Evolutionary conservation across 2,329 filamentous ascomycete genomes (phyloP).

Genomic region (Cercospora zeina): DNA sequence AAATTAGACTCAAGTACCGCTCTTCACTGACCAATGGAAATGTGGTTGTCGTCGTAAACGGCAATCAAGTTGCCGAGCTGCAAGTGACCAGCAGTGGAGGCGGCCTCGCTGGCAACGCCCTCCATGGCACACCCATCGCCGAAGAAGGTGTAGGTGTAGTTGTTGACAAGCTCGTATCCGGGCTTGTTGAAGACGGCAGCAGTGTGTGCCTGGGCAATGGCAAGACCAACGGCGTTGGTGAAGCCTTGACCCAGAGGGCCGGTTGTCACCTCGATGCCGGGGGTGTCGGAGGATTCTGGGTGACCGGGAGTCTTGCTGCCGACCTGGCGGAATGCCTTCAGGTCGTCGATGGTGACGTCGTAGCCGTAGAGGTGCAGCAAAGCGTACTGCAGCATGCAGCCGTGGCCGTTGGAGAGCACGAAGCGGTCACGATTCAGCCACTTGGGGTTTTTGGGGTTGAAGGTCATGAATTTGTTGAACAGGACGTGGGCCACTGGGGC

Average conservation of each 20-base stretch:
- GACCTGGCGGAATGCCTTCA: constrained; percentile 87
- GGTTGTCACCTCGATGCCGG: constrained; percentile 96
- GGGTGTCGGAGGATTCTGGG: constrained; percentile 94
- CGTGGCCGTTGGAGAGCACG: constrained; percentile 98
- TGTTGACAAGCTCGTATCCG: constrained; percentile 85
- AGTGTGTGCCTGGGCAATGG: constrained; percentile 92
- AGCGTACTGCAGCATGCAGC: constrained; percentile 99
- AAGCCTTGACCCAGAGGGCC: constrained; percentile 97
- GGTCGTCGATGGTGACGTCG: constrained; percentile 78
- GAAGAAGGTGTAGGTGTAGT: constrained; percentile 96
- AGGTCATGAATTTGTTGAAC: constrained; percentile 98
- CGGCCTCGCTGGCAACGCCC: constrained; percentile 91
- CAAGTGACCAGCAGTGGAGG: constrained; percentile 88
- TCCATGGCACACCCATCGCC: constrained; percentile 99
- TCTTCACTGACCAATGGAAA: constrained; percentile 65
- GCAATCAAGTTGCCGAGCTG: constrained; percentile 96
- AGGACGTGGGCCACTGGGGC: constrained; percentile 94
- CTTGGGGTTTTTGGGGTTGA: constrained; percentile 98
- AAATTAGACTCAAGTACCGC: neutral
- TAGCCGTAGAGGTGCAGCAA: constrained; percentile 97
- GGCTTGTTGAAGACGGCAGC: constrained; percentile 95
- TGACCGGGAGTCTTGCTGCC: constrained; percentile 90
- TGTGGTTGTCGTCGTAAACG: constrained; percentile 98
- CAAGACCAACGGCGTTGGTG: constrained; percentile 94
- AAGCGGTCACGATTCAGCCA: constrained; percentile 98